Evolutionary conservation across 768 basidiomycete genomes (phyloP).

Genomic region (Boletus subparvulus): DNA sequence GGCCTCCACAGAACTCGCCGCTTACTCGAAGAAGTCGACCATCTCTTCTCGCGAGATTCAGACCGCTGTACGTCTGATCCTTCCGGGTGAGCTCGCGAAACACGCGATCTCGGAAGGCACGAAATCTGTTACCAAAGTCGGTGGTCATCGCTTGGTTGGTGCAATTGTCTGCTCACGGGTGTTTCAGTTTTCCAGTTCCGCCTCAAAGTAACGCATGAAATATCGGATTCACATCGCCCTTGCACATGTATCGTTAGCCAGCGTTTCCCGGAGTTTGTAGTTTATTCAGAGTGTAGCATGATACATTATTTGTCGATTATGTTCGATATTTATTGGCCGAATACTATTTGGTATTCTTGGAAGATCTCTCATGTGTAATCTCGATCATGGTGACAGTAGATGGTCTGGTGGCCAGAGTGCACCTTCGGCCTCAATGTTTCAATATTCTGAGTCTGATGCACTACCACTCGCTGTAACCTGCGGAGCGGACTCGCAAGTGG

Average conservation of each 20-base stretch:
- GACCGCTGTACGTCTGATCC: constrained; percentile 93
- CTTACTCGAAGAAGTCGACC: constrained; percentile 98
- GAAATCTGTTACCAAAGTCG: constrained; percentile 83
- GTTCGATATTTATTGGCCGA: neutral
- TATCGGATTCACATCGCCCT: neutral
- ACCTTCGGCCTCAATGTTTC: too few relatives aligned
- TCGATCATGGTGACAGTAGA: too few relatives aligned
- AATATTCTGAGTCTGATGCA: too few relatives aligned
- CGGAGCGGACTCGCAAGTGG: too few relatives aligned
- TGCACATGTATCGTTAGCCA: constrained; percentile 28
- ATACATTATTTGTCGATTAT: constrained; percentile 23
- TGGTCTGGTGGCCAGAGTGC: too few relatives aligned
- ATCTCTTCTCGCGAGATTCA: constrained; percentile 99
- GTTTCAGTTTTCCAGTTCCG: constrained; percentile 67
- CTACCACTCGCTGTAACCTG: too few relatives aligned
- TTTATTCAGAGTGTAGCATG: constrained; percentile 17
- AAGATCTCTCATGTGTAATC: neutral
- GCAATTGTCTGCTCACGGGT: constrained; percentile 9
- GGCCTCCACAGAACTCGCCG: constrained; percentile 73
- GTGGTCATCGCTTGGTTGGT: constrained; percentile 17
- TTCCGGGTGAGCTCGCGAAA: constrained; percentile 94
- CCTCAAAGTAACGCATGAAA: constrained; percentile 51
- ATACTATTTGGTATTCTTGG: neutral
- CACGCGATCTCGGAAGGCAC: constrained; percentile 76
- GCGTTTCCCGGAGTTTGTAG: constrained; percentile 24